Base-by-base conservation (phyloP, 371 early-diverging fungal genomes). In the Mucor piriformis region DNA sequence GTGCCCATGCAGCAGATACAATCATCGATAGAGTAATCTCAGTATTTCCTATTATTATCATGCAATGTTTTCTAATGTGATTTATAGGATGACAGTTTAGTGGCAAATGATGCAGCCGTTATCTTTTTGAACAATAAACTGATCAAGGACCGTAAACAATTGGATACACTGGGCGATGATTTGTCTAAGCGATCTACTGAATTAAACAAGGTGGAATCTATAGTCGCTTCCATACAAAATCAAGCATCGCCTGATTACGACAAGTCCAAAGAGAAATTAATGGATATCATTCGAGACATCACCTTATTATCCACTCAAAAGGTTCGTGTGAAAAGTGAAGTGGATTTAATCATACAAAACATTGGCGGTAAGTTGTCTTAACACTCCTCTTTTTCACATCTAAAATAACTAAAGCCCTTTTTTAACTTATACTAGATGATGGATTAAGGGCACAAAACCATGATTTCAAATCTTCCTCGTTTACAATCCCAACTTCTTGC, bases 401-500 rank as follows among this genome's bases (percentile, higher is more conserved):
- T 29, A n/a, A 46, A 46, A 15, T 46, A 46, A 4, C 24, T 8
- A 42, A 10, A 6, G 16, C 20, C 18, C 12, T 16, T 60, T 15
- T 35, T 33, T 34, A 23, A 13, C n/a, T n/a, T n/a, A n/a, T n/a
- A n/a, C n/a, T 61, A 79, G 85, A 84, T 51, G 74, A 70, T 18
- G 81, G 77, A 6, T 55, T 82, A 25, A 67, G 73, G 25, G 76
- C 78, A 24, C 70, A 80, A 29, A 70, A 76, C 10, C 93, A 93
- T 62, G 86, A 88, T 51, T 92, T 92, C 57, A 89, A 86, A 59
- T 57, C 85, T 3, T 81, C 86, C 5, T 86, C 90, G 0, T 90
- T 93, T 61, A 88, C 91, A 6, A 89, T 93, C 29, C 90, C 92
- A 5, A 89, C 91, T 3, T 84, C 88, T 0, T 93, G 93, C 72